phyloP scores from a whole-genome alignment of 2,329 filamentous ascomycete genomes.

The Albophoma yamanashiensis region DNA sequence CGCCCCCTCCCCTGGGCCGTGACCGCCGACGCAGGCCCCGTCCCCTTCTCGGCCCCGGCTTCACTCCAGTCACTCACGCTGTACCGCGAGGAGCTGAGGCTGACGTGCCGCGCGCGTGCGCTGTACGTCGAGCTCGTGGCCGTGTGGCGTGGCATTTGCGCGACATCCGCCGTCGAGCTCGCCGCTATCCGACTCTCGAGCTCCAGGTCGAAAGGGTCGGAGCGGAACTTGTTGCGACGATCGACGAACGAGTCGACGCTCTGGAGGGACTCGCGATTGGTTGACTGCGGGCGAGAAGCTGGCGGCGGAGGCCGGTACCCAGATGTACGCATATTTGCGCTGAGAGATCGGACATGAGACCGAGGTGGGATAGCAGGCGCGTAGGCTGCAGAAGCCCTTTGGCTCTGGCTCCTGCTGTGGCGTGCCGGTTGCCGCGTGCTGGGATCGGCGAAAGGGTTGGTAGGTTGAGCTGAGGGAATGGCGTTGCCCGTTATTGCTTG shows the following conservation, averaged over 20 bases:
- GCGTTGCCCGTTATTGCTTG: constrained; percentile 28
- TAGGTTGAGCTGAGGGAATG: constrained; percentile 19
- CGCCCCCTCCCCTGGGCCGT: constrained; percentile 7
- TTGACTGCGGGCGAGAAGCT: constrained; percentile 19
- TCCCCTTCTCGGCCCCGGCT: neutral
- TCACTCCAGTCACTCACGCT: constrained; percentile 31
- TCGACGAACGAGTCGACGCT: constrained; percentile 33
- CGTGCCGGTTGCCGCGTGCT: constrained; percentile 10
- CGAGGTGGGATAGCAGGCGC: constrained; percentile 30
- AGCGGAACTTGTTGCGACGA: constrained; percentile 46
- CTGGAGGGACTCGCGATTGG: constrained; percentile 27
- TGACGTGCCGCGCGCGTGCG: constrained; percentile 32
- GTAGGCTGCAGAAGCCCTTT: constrained; percentile 3
- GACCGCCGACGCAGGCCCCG: neutral
- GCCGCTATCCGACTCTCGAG: constrained; percentile 13
- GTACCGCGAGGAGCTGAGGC: constrained; percentile 31
- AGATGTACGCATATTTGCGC: constrained; percentile 12
- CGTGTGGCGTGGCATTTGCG: constrained; percentile 10
- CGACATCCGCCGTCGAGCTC: constrained; percentile 7
- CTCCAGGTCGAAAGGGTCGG: constrained; percentile 57
- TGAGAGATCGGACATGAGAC: constrained; percentile 36
- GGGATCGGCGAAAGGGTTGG: no score
- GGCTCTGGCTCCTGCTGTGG: neutral
- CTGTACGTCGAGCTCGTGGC: constrained; percentile 30
- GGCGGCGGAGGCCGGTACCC: constrained; percentile 17